Base-by-base conservation (phyloP, 176 grass and related monocot genomes). In the Ensete glaucum region DNA sequence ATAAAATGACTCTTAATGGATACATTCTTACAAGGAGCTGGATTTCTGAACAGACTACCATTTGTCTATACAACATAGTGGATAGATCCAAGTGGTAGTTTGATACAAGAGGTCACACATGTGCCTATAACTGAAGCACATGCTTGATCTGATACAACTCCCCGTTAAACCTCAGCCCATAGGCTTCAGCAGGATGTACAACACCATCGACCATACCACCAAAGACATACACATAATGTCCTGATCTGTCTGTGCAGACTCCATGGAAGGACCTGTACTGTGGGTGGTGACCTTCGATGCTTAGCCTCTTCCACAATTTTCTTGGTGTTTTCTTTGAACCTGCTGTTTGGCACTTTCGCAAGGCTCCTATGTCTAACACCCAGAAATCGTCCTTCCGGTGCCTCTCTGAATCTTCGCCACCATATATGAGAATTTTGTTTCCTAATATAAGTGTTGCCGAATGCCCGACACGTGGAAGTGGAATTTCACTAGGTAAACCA, bases 351-450 rank as follows among this genome's bases (percentile, higher is more conserved):
- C 83, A 85, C 50, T 74, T 86, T 67, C 73, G 65, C 62, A 94
- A 81, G 72, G 82, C 73, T 50, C 82, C 71, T 52, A 84, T 71
- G 82, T 99, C 95, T 78, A 99, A 83, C 70, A 85, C 82, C 95
- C 90, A 99, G 67, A 99, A 99, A 74, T 99, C 95, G 84, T 94
- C 69, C 75, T 87, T 94, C n/a, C 90, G 85, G 19, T 53, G 84
- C 53, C 84, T 99, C 78, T 91, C 80, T 4, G 86, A 87, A 51
- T 94, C 95, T 82, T 99, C 95, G 22, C 95, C 95, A 14, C 95
- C 95, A 71, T 99, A 94, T 58, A 99, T 83, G 69, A 99, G 88
- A 80, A 99, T 86, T 76, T 90, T 99, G 71, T 85, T 80, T 34
- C 95, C 95, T 50, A 94, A 67, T 24, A 85, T 62, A 65, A 87